Percentiles rank a stretch among this genome's conserved stretches.
Evolutionary conservation across 2,329 filamentous ascomycete species (phyloP).

Genomic region (Sclerotinia subarctica): DNA sequence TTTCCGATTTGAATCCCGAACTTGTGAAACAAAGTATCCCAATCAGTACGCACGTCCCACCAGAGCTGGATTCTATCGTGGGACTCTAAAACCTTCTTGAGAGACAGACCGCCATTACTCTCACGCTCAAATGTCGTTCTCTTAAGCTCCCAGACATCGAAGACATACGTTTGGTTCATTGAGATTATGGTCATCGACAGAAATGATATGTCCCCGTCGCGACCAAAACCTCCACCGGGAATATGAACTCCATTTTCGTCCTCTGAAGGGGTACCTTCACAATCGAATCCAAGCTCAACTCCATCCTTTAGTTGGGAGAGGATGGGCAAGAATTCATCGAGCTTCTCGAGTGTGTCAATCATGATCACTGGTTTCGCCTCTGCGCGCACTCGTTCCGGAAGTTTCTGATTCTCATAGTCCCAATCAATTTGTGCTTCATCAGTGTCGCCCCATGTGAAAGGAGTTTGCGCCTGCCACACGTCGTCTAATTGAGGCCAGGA

Average conservation of each 20-base stretch:
- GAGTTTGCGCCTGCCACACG: background rate
- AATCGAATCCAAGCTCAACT: constrained; percentile 6
- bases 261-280: background rate
- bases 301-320: background rate
- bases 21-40: background rate
- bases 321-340: background rate
- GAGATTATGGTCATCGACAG: background rate
- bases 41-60: constrained; percentile 11
- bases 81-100: background rate
- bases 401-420: background rate
- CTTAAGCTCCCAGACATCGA: background rate
- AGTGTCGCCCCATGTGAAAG: background rate
- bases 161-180: background rate
- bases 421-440: background rate
- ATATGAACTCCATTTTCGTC: background rate
- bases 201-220: background rate
- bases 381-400: background rate
- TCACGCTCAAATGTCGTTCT: background rate
- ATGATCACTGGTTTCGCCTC: background rate
- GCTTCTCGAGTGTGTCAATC: constrained; percentile 1
- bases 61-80: background rate
- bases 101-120: background rate
- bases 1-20: constrained; percentile 1
- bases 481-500: background rate
- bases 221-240: constrained; percentile 3